These are phyloP conservation scores for Helichrysum umbraculigerum DNA, from an alignment of 129 eudicot species.

Conservation along the genomic window DNA sequence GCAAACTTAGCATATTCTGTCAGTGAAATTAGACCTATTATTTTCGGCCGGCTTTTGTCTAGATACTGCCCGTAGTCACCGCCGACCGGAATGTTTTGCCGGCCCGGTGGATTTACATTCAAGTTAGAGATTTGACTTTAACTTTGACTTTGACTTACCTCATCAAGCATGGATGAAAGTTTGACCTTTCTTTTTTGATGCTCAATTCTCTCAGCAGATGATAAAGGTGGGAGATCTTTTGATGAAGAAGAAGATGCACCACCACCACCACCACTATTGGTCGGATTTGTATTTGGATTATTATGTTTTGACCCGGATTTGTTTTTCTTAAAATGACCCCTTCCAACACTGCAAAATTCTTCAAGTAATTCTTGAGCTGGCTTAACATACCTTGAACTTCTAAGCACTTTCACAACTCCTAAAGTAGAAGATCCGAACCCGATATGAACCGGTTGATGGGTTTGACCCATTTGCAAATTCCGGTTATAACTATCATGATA, in stretches of 20 bases:
- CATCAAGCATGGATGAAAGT: slow-evolving; percentile 95
- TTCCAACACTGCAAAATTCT: slow-evolving; percentile 94
- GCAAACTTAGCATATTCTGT: slow-evolving; percentile 37
- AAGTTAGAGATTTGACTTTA: slow-evolving; percentile 18
- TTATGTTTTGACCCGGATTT: slow-evolving; percentile 34
- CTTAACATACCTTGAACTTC: slow-evolving; percentile 77
- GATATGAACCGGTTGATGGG: slow-evolving; percentile 45
- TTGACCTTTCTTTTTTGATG: slow-evolving; percentile 97
- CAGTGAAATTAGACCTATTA: slow-evolving; percentile 22
- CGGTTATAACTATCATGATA: slow-evolving; percentile 57
- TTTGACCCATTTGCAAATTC: slow-evolving; percentile 42
- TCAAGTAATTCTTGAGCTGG: slow-evolving; percentile 94
- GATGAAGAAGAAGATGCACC: slow-evolving; percentile 59
- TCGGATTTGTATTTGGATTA: slow-evolving; percentile 37
- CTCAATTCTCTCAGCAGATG: slow-evolving; percentile 86
- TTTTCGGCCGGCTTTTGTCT: slow-evolving; percentile 36
- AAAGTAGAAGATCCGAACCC: slow-evolving; percentile 63
- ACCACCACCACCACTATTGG: slow-evolving; percentile 32
- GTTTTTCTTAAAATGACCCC: slow-evolving; percentile 69
- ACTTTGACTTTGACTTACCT: slow-evolving; percentile 48
- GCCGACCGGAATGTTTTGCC: slow-evolving; percentile 36
- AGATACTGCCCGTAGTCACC: slow-evolving; percentile 22
- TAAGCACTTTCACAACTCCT: slow-evolving; percentile 56
- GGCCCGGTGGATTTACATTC: slow-evolving; percentile 6
- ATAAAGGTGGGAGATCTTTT: slow-evolving; percentile 64